phyloP scores from a whole-genome alignment of 768 basidiomycete species.

The Gautieria morchelliformis region DNA sequence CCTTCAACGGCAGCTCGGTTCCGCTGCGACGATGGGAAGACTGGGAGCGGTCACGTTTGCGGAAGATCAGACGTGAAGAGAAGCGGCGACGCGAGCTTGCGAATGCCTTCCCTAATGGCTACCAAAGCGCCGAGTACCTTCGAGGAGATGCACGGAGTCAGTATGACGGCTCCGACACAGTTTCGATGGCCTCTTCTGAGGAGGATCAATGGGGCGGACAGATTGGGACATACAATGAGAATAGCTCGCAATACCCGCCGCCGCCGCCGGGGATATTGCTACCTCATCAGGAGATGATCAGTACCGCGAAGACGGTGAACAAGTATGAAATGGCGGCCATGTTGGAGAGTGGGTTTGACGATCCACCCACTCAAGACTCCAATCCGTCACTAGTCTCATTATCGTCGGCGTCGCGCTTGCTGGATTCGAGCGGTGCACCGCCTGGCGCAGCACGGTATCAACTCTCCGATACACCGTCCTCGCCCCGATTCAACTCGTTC shows the following conservation, averaged over 20 bases:
- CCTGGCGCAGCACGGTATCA: slow-evolving; percentile 38
- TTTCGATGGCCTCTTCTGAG: slow-evolving; percentile 77
- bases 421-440: neutral
- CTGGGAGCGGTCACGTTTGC: slow-evolving; percentile 92
- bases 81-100: slow-evolving; percentile 74
- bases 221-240: slow-evolving; percentile 92
- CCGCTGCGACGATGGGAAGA: slow-evolving; percentile 98
- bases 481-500: slow-evolving; percentile 46
- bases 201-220: slow-evolving; percentile 95
- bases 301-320: slow-evolving; percentile 41
- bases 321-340: slow-evolving; percentile 82
- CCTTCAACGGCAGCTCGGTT: slow-evolving; percentile 48
- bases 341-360: slow-evolving; percentile 86
- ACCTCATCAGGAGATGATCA: slow-evolving; percentile 24
- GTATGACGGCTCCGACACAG: slow-evolving; percentile 72
- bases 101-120: slow-evolving; percentile 62
- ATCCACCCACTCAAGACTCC: slow-evolving; percentile 38
- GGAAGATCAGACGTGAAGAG: slow-evolving; percentile 85
- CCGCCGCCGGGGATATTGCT: slow-evolving; percentile 68
- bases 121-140: slow-evolving; percentile 50
- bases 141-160: slow-evolving; percentile 42
- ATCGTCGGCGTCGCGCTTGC: neutral
- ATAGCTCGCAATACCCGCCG: slow-evolving; percentile 66
- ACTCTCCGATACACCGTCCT: slow-evolving; percentile 42
- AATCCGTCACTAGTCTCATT: neutral